phyloP scores from a whole-genome alignment of 495 filamentous ascomycete genomes.

The Penicillium atrosanguineum region DNA sequence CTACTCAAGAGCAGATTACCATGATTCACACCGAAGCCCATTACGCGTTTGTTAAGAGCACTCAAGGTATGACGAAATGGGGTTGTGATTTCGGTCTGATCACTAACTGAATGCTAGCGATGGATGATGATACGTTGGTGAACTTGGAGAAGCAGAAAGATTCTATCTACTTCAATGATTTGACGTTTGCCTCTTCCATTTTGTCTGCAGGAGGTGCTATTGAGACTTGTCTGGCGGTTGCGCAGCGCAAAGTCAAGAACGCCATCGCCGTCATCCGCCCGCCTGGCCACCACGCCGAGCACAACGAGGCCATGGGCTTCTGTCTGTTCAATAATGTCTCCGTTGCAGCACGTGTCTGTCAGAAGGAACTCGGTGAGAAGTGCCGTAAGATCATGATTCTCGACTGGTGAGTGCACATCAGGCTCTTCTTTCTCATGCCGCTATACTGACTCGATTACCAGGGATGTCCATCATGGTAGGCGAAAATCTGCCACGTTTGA shows the following conservation, averaged over 20 bases:
- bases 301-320: constrained; percentile 81
- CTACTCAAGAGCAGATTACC: constrained; percentile 72
- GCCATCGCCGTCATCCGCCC: constrained; percentile 92
- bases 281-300: constrained; percentile 93
- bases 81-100: neutral
- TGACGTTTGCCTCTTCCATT: constrained; percentile 75
- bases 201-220: constrained; percentile 94
- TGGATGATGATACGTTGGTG: constrained; percentile 60
- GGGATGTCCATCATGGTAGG: constrained; percentile 65
- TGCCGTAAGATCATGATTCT: constrained; percentile 90
- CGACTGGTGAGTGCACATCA: constrained; percentile 73
- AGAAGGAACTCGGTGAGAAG: constrained; percentile 65
- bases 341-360: constrained; percentile 81
- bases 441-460: constrained; percentile 30
- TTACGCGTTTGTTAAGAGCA: constrained; percentile 69
- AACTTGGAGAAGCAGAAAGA: constrained; percentile 63
- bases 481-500: neutral
- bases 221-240: constrained; percentile 86
- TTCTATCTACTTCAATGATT: constrained; percentile 84
- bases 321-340: constrained; percentile 97
- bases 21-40: constrained; percentile 73
- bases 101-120: constrained; percentile 30
- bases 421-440: neutral
- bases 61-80: constrained; percentile 40
- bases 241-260: constrained; percentile 78